A percentile compares a stretch with the other conserved stretches of the same genome.
Conservation (phyloP, 331 rosid species). For the Quercus tomentella region DNA sequence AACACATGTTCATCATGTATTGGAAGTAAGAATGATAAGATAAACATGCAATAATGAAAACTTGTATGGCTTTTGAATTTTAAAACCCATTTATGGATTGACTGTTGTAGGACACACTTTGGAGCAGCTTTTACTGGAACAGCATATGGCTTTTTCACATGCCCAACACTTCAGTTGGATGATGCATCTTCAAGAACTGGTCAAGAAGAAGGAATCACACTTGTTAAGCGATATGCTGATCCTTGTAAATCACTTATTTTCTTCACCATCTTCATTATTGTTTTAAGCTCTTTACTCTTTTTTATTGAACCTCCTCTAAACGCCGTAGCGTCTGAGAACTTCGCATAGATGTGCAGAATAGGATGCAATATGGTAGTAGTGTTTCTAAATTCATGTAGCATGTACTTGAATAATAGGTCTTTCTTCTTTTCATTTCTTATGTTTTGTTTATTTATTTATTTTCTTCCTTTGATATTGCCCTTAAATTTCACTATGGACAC, state of each 20-base stretch:
- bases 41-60: neutral
- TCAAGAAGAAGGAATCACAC: conserved; percentile 68
- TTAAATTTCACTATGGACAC: neutral
- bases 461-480: neutral
- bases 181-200: conserved; percentile 49
- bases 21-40: too few species aligned
- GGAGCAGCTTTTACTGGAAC: conserved; percentile 75
- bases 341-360: conserved; percentile 11
- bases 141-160: conserved; percentile 62
- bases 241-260: conserved; percentile 59
- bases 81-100: conserved; percentile 9
- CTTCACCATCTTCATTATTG: conserved; percentile 53
- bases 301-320: conserved; percentile 67
- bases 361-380: neutral
- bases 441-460: neutral
- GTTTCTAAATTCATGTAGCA: neutral
- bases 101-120: conserved; percentile 65
- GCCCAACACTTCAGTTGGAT: conserved; percentile 51
- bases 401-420: neutral
- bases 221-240: conserved; percentile 50
- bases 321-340: conserved; percentile 33
- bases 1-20: too few species aligned
- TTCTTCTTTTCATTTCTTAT: too few species aligned
- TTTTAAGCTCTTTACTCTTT: conserved; percentile 50
- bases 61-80: neutral